Evolutionary conservation across 352 stramenopile species (phyloP).

Genomic region (Globisporangium rhizosaccharum): DNA sequence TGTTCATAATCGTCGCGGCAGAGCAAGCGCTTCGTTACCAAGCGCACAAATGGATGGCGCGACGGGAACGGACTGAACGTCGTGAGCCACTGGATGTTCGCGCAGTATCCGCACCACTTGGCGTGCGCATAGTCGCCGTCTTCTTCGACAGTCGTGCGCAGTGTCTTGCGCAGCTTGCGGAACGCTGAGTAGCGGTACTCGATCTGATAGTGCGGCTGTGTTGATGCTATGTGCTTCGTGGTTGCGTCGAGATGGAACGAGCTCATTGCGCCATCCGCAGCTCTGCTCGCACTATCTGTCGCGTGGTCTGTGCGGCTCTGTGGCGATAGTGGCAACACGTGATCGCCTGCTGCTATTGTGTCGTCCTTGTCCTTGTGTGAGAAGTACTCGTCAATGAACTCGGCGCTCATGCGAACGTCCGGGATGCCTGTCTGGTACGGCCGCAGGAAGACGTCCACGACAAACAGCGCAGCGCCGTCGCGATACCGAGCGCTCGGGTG

Average conservation of each 20-base stretch:
- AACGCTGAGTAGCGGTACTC: conserved; percentile 55
- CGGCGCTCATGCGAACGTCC: conserved; percentile 7
- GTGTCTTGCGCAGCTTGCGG: conserved; percentile 28
- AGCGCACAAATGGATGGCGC: conserved; percentile 21
- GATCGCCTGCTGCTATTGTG: too few species aligned
- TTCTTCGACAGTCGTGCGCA: conserved; percentile 22
- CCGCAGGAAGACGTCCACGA: conserved; percentile 42
- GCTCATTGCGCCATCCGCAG: too few species aligned
- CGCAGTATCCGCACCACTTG: conserved; percentile 60
- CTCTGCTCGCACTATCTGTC: too few species aligned
- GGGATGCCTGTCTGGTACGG: conserved; percentile 43
- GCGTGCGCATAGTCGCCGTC: conserved; percentile 26
- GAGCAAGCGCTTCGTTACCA: conserved; percentile 14
- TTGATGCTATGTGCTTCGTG: not conserved
- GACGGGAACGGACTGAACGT: conserved; percentile 37
- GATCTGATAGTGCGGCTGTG: conserved; percentile 29
- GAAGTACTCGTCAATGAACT: conserved; percentile 8
- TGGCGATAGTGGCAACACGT: too few species aligned
- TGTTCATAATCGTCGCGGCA: conserved; percentile 4
- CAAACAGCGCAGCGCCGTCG: conserved; percentile 45
- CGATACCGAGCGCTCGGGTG: conserved; percentile 23
- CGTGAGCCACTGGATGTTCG: conserved; percentile 32
- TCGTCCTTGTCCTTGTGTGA: not conserved
- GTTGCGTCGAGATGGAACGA: too few species aligned
- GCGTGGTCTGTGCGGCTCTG: too few species aligned